Conservation (phyloP, 1,284 basidiomycete species). For the Leccinum pachyderme region DNA sequence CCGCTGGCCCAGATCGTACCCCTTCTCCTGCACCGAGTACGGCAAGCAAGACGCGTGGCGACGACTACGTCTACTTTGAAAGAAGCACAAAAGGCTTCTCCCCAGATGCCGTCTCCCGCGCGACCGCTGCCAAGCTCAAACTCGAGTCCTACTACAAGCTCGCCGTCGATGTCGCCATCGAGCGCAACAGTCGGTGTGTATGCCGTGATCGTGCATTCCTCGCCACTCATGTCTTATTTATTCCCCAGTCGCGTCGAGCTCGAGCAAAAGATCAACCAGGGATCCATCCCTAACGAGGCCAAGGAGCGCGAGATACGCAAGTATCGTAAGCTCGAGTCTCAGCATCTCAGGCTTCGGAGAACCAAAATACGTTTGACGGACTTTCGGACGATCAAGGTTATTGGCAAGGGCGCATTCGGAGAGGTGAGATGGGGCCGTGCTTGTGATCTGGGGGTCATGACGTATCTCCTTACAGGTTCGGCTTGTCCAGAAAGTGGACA, state of each 20-base stretch:
- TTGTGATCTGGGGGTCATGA: background rate
- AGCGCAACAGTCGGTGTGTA: slow-evolving; percentile 56
- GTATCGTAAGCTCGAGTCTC: slow-evolving; percentile 89
- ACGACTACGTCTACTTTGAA: slow-evolving; percentile 95
- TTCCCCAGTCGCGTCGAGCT: slow-evolving; percentile 81
- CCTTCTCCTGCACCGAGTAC: slow-evolving; percentile 33
- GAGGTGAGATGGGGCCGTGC: slow-evolving; percentile 56
- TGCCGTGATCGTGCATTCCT: slow-evolving; percentile 1
- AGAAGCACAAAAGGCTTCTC: slow-evolving; percentile 82
- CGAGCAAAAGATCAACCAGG: slow-evolving; percentile 84
- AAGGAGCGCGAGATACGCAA: slow-evolving; percentile 91
- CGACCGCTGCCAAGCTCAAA: slow-evolving; percentile 95
- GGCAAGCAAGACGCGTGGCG: slow-evolving; percentile 31
- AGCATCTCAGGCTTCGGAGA: slow-evolving; percentile 86
- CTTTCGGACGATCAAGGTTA: slow-evolving; percentile 97
- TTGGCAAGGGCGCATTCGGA: slow-evolving; percentile 98
- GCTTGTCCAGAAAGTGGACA: slow-evolving; percentile 95
- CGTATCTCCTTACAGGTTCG: slow-evolving; percentile 62
- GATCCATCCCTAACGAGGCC: slow-evolving; percentile 73
- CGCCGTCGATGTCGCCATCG: slow-evolving; percentile 84
- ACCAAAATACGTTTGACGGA: slow-evolving; percentile 93
- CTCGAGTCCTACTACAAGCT: slow-evolving; percentile 98
- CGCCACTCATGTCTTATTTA: slow-evolving; percentile 6
- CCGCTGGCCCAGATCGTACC: slow-evolving; percentile 26
- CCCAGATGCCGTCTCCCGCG: slow-evolving; percentile 86